Evolutionary conservation across 495 filamentous ascomycete genomes (phyloP).

Genomic region (Aspergillus cavernicola): DNA sequence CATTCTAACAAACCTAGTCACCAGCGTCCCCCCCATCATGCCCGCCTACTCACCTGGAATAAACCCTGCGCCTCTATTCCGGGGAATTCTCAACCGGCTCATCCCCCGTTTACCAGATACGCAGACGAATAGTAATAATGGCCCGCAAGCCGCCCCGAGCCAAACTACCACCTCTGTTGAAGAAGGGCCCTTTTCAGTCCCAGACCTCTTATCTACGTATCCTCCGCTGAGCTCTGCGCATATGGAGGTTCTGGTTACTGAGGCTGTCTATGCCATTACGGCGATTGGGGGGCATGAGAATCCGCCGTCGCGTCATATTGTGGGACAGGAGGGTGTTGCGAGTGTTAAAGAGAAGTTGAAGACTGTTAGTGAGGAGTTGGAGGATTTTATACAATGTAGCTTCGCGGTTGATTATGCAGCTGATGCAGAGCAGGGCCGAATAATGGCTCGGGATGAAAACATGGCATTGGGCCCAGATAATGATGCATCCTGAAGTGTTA

Average conservation of each 20-base stretch:
- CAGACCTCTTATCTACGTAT: constrained; percentile 66
- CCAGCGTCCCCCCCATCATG: constrained; percentile 69
- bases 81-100: constrained; percentile 74
- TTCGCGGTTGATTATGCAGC: constrained; percentile 71
- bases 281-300: constrained; percentile 95
- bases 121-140: constrained; percentile 18
- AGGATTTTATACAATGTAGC: constrained; percentile 92
- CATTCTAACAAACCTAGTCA: constrained; percentile 80
- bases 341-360: constrained; percentile 95
- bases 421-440: constrained; percentile 27
- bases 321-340: constrained; percentile 83
- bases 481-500: constrained; percentile 11
- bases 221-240: constrained; percentile 61
- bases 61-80: constrained; percentile 74
- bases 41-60: constrained; percentile 67
- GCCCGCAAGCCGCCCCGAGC: no score
- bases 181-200: constrained; percentile 38
- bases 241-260: constrained; percentile 67
- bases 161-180: constrained; percentile 31
- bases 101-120: constrained; percentile 51
- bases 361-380: constrained; percentile 91
- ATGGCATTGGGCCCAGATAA: constrained; percentile 11
- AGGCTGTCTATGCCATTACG: constrained; percentile 88
- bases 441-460: constrained; percentile 23
- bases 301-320: constrained; percentile 89